Evolutionary conservation across 1,284 basidiomycete species (phyloP).

Genomic region (Phellopilus nigrolimitatus): DNA sequence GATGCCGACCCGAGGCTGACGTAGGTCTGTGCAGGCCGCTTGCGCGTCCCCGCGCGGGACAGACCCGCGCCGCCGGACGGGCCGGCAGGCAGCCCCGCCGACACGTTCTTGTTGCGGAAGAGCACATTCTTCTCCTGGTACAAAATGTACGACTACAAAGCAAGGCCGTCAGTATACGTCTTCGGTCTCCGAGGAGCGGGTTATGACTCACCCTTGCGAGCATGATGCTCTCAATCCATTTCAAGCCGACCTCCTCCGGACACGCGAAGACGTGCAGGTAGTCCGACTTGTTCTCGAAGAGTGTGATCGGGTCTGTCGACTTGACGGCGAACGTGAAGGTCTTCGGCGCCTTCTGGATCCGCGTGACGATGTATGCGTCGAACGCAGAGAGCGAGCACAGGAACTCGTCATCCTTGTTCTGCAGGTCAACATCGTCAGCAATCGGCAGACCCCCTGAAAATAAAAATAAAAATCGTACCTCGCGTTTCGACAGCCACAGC

Average conservation of each 20-base stretch:
- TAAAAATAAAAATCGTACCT: conserved; percentile 43
- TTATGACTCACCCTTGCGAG: conserved; percentile 62
- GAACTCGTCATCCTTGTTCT: conserved; percentile 80
- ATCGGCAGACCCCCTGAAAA: conserved; percentile 6
- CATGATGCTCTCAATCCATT: conserved; percentile 69
- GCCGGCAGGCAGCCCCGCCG: not conserved
- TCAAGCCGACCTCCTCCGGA: conserved; percentile 61
- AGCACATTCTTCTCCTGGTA: conserved; percentile 72
- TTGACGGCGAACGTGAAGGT: conserved; percentile 81
- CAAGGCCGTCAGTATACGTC: conserved; percentile 18
- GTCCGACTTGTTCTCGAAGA: conserved; percentile 82
- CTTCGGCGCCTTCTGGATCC: conserved; percentile 70
- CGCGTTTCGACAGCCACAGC: conserved; percentile 81
- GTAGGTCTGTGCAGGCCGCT: conserved; percentile 16
- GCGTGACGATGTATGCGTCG: conserved; percentile 75
- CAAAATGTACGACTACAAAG: conserved; percentile 65
- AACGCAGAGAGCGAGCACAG: conserved; percentile 82
- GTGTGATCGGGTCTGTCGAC: conserved; percentile 76
- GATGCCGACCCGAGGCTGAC: conserved; percentile 11
- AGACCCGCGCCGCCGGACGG: conserved; percentile 4
- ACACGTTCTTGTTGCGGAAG: conserved; percentile 30
- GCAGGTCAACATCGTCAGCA: conserved; percentile 8
- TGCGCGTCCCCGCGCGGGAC: conserved; percentile 16
- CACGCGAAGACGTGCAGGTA: conserved; percentile 82
- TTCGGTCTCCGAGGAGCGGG: not conserved